Conservation (phyloP, 2,329 filamentous ascomycete species). For the Exophiala sideris region DNA sequence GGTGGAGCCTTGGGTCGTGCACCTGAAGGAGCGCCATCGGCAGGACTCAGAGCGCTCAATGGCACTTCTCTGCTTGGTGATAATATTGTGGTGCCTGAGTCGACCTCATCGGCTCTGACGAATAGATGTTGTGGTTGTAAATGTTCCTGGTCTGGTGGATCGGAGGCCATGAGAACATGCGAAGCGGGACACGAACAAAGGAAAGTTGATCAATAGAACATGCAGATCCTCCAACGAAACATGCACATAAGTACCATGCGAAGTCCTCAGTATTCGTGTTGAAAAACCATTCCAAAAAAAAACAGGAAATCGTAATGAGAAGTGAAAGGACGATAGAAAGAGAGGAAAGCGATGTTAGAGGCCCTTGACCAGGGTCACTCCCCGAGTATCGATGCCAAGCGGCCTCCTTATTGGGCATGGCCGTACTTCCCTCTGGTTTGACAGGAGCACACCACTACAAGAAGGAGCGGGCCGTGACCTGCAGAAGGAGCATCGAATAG, state of each 20-base stretch:
- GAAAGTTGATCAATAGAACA: no score
- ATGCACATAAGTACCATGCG: no score
- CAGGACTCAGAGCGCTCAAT: conserved; percentile 21
- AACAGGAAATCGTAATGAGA: no score
- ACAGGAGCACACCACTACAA: no score
- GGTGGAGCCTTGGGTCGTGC: conserved; percentile 16
- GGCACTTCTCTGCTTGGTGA: conserved; percentile 28
- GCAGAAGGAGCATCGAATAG: no score
- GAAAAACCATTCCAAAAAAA: no score
- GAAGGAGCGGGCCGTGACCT: no score
- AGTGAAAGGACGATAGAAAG: neutral
- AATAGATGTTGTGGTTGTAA: conserved; percentile 28
- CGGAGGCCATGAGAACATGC: conserved; percentile 5
- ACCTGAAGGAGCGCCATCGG: conserved; percentile 5
- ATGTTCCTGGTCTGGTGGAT: conserved; percentile 6
- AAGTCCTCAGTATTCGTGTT: no score
- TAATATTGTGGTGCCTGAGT: conserved; percentile 46
- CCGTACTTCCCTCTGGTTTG: neutral
- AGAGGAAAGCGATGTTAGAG: neutral
- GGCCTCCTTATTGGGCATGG: neutral
- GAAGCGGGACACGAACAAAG: neutral
- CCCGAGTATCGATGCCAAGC: neutral
- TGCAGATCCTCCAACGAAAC: neutral
- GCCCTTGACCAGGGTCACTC: neutral
- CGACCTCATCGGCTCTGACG: conserved; percentile 50